Evolutionary conservation across 1,139 yeast species (phyloP).

Genomic region (Nakaseomyces sp.): DNA sequence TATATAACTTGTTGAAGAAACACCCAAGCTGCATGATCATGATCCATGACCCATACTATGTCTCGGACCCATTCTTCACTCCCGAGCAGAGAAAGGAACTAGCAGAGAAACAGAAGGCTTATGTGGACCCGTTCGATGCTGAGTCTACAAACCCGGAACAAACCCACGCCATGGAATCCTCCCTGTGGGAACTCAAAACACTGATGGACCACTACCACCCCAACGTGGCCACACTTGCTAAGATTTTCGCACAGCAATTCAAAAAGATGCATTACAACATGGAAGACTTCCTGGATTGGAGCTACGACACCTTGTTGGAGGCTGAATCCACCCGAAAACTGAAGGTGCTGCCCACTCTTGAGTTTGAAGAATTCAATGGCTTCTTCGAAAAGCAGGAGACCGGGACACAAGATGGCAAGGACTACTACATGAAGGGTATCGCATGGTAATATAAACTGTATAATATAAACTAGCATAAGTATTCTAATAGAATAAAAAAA

Average conservation of each 20-base stretch:
- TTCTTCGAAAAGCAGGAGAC: constrained; percentile 9
- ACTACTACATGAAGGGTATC: constrained; percentile 18
- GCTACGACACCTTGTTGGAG: constrained; percentile 62
- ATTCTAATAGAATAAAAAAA: neutral
- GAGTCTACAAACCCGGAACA: constrained; percentile 62
- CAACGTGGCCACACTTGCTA: constrained; percentile 85
- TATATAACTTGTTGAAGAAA: constrained; percentile 77
- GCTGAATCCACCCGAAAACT: constrained; percentile 66
- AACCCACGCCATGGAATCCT: constrained; percentile 74
- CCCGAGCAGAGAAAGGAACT: constrained; percentile 26
- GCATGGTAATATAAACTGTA: no score
- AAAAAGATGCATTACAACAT: constrained; percentile 76
- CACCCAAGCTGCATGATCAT: constrained; percentile 92
- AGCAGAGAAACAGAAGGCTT: constrained; percentile 28
- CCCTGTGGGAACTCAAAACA: constrained; percentile 86
- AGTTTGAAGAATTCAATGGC: constrained; percentile 43
- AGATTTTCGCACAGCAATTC: constrained; percentile 82
- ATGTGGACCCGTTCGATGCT: constrained; percentile 59
- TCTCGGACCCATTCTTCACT: constrained; percentile 24
- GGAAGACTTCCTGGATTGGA: constrained; percentile 94
- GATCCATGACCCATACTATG: constrained; percentile 45
- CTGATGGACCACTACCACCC: constrained; percentile 89
- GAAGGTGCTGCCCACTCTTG: constrained; percentile 67
- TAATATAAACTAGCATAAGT: no score
- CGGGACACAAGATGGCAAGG: neutral